These are phyloP conservation scores for Dioscorea zingiberensis DNA, from an alignment of 106 monocot genomes.

Conservation along the genomic window DNA sequence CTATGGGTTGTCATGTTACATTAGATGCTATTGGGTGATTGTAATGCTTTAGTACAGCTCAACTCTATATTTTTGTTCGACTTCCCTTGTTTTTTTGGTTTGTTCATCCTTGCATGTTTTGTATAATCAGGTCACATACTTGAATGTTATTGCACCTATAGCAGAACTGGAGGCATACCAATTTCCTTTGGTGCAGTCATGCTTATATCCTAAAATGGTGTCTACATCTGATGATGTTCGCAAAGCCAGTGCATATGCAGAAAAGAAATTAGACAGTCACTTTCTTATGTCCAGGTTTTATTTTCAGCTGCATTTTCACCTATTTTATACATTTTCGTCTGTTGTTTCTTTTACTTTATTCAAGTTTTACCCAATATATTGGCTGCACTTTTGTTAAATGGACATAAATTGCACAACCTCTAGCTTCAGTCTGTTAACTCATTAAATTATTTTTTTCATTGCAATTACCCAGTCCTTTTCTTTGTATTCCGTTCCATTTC, in stretches of 20 bases:
- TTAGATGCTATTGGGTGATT: neutral
- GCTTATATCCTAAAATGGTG: slow-evolving; percentile 78
- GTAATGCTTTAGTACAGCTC: neutral
- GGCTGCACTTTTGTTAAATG: no score
- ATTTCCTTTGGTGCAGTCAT: slow-evolving; percentile 86
- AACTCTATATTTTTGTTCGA: neutral
- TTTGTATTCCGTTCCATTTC: no score
- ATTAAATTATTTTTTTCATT: no score
- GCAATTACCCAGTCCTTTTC: no score
- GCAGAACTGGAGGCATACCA: slow-evolving; percentile 73
- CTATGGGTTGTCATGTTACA: neutral
- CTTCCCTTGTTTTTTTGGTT: neutral
- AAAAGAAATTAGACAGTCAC: slow-evolving; percentile 68
- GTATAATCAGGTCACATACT: slow-evolving; percentile 53
- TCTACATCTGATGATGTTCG: slow-evolving; percentile 57
- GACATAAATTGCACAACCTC: no score
- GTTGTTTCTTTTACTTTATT: neutral
- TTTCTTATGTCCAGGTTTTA: slow-evolving; percentile 14
- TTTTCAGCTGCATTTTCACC: neutral
- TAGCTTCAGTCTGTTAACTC: no score
- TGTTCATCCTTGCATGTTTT: neutral
- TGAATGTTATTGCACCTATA: slow-evolving; percentile 61
- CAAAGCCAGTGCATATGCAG: slow-evolving; percentile 77
- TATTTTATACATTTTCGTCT: no score
- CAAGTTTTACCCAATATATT: no score